Percentiles rank a stretch among this genome's conserved stretches.
Conservation (phyloP, 129 eudicot species). For the Erigeron canadensis region DNA sequence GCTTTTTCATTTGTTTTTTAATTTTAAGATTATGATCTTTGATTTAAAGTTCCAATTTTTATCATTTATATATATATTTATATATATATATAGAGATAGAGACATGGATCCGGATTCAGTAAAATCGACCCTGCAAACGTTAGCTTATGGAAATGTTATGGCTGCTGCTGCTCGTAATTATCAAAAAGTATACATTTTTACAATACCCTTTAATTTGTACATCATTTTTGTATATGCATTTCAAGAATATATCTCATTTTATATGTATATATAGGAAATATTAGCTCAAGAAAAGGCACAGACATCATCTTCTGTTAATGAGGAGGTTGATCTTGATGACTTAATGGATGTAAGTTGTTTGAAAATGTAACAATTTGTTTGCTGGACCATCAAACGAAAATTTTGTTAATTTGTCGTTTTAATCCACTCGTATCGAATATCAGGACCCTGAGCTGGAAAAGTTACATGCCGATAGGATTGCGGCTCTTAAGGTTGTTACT, state of each 20-base stretch:
- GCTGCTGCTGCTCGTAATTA: conserved; percentile 98
- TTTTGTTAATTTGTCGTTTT: not conserved
- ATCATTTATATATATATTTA: not conserved
- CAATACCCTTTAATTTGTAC: not conserved
- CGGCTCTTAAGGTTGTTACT: conserved; percentile 71
- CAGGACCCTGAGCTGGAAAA: conserved; percentile 99
- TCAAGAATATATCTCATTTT: not conserved
- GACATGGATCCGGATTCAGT: conserved; percentile 89
- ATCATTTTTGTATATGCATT: not conserved
- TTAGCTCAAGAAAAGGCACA: conserved; percentile 73
- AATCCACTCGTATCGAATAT: conserved; percentile 13
- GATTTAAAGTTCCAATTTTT: not conserved
- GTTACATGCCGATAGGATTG: conserved; percentile 93
- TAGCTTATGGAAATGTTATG: conserved; percentile 58
- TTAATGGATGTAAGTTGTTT: conserved; percentile 89
- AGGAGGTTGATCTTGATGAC: conserved; percentile 93
- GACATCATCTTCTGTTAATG: conserved; percentile 58
- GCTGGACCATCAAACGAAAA: not conserved
- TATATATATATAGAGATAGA: not conserved
- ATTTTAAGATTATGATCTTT: too few relatives aligned
- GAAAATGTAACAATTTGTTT: not conserved
- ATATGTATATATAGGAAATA: conserved; percentile 51
- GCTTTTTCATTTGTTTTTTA: not conserved
- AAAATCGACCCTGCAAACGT: conserved; percentile 72
- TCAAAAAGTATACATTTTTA: conserved; percentile 51